phyloP scores from a whole-genome alignment of 257 asterid species.

The Nicotiana noctiflora region DNA sequence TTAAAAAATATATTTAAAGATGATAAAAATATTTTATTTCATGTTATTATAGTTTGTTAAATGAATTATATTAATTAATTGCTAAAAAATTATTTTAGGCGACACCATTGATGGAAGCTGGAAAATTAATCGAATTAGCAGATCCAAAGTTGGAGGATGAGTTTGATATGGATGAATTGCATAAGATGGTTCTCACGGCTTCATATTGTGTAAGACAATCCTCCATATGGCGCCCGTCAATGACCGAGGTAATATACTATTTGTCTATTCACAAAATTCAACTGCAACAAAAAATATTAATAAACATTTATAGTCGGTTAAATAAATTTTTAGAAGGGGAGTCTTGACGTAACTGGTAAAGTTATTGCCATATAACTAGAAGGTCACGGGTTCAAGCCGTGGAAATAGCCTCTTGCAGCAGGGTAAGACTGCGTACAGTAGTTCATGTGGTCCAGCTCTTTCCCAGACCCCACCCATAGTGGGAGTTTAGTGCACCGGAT shows the following conservation, averaged over 20 bases:
- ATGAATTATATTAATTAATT: neutral
- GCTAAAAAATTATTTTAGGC: slow-evolving; percentile 31
- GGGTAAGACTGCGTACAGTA: too few species aligned
- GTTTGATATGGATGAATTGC: slow-evolving; percentile 53
- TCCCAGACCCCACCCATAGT: too few species aligned
- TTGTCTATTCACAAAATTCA: neutral
- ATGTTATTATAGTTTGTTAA: neutral
- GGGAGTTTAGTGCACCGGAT: too few species aligned
- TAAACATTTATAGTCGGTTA: neutral
- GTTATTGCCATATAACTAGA: too few species aligned
- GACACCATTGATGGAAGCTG: slow-evolving; percentile 70
- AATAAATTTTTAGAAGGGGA: neutral
- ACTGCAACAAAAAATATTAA: neutral
- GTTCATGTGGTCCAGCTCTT: too few species aligned
- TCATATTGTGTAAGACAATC: slow-evolving; percentile 64
- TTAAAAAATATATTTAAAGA: neutral
- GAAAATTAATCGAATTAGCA: slow-evolving; percentile 52
- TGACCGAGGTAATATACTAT: slow-evolving; percentile 47
- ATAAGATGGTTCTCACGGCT: slow-evolving; percentile 58
- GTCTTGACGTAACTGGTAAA: too few species aligned
- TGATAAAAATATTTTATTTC: neutral
- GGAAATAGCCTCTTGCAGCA: too few species aligned
- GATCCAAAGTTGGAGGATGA: slow-evolving; percentile 65
- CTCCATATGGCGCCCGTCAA: slow-evolving; percentile 64
- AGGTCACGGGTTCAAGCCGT: too few species aligned